Evolutionary conservation across 2,329 filamentous ascomycete genomes (phyloP).

Genomic region (Cladosporium oxysporum): DNA sequence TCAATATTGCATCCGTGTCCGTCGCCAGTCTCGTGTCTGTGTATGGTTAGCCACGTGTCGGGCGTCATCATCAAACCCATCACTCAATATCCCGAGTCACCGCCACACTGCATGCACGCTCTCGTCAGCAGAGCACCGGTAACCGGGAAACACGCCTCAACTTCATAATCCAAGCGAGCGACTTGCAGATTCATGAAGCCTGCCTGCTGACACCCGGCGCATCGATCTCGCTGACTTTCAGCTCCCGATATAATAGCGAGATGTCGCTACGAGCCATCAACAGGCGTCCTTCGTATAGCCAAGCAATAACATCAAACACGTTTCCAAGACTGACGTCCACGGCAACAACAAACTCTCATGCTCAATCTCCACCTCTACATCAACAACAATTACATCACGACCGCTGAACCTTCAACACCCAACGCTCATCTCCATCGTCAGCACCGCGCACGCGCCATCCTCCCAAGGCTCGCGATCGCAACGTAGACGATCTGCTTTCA

Average conservation of each 20-base stretch:
- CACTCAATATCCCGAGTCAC: not conserved
- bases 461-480: not conserved
- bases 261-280: not conserved
- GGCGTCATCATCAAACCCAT: not conserved
- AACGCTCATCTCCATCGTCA: not conserved
- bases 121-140: not conserved
- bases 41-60: not conserved
- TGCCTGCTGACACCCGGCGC: not conserved
- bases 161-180: not conserved
- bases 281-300: not conserved
- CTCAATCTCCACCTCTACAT: not conserved
- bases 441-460: not conserved
- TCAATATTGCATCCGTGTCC: slow-evolving; percentile 3
- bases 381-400: not conserved
- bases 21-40: not conserved
- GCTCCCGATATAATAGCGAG: not conserved
- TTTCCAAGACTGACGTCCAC: not conserved
- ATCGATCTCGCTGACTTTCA: not conserved
- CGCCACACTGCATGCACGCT: not conserved
- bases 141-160: slow-evolving; percentile 4
- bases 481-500: not conserved
- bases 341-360: not conserved
- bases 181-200: slow-evolving; percentile 8
- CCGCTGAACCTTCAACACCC: not conserved
- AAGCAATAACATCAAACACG: not conserved